Conservation (phyloP, 306 rosid species). For the Quercus aquifolioides region DNA sequence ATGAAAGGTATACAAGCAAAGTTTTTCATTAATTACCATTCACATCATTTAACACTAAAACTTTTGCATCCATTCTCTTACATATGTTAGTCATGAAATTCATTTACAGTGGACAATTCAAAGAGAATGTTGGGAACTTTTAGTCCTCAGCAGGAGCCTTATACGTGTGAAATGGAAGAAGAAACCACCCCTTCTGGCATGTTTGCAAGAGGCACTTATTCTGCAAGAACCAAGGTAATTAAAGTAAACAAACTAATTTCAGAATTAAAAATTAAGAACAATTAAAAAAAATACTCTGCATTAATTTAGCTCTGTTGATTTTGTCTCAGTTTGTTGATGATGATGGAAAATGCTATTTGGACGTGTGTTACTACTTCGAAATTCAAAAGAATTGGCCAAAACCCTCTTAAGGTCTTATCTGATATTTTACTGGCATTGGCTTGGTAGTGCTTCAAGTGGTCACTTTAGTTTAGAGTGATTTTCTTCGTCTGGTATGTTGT, state of each 20-base stretch:
- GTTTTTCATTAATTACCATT: neutral
- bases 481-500: conserved; percentile 29
- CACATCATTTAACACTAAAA: neutral
- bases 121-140: conserved; percentile 86
- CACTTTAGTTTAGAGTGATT: neutral
- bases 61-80: conserved; percentile 13
- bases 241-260: neutral
- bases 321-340: conserved; percentile 79
- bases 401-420: conserved; percentile 25
- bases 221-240: conserved; percentile 76
- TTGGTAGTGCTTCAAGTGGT: conserved; percentile 10
- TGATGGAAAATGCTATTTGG: conserved; percentile 85
- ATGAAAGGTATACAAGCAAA: conserved; percentile 49
- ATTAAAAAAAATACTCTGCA: neutral
- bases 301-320: neutral
- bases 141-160: conserved; percentile 74
- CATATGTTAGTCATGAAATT: neutral
- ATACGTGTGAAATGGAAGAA: conserved; percentile 63
- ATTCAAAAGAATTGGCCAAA: conserved; percentile 81
- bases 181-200: conserved; percentile 79
- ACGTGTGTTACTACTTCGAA: conserved; percentile 68
- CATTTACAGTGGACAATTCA: conserved; percentile 59
- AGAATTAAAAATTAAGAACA: neutral
- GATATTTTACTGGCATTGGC: neutral
- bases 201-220: conserved; percentile 80